Evolutionary conservation across 2,329 filamentous ascomycete genomes (phyloP), one percentile per base, ranked within the genome.

Genomic region (Sclerotinia subarctica): DNA sequence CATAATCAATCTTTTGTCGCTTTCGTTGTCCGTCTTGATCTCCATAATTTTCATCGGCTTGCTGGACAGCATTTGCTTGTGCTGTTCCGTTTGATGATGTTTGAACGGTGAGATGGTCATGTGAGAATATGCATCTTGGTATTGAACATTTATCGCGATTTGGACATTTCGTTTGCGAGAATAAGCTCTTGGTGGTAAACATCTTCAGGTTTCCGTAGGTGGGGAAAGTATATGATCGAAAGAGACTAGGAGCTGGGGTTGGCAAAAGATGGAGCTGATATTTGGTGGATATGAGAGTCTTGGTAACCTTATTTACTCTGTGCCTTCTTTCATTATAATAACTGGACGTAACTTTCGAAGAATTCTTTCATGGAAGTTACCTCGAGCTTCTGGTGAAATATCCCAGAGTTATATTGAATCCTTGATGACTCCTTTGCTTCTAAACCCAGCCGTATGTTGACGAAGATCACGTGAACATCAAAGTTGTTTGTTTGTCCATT

Each of bases 11-110:
- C 63, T 74, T 78, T 57, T 71, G 73, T 58, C 77, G 75, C 68
- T 79, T 79, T 64, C 76, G 70, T 63, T 73, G 75, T n/a, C 72
- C 74, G 68, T 78, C 75, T 51, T 79, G 75, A 69, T 72, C 73
- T 51, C 70, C 73, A 59, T 70, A 42, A 32, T 52, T 24, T 24
- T 7, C 32, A 42, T 54, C 38, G 51, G 10, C 17, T 52, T 47
- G 24, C 29, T 26, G 24, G 21, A 26, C n/a, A 35, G 42, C 8
- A 3, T 63, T 44, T 21, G 26, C 26, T n/a, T 49, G 35, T 24
- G 35, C 10, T 29, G 10, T 47, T 24, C 32, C 42, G 29, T 68
- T 49, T 51, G 57, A 7, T 42, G 11, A 15, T 64, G 63, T 69
- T 64, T 29, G 71, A 44, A 70, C 77, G 24, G 10, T 21, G 21